phyloP scores from a whole-genome alignment of 805 yeast species.

The Grigorovia humatica region DNA sequence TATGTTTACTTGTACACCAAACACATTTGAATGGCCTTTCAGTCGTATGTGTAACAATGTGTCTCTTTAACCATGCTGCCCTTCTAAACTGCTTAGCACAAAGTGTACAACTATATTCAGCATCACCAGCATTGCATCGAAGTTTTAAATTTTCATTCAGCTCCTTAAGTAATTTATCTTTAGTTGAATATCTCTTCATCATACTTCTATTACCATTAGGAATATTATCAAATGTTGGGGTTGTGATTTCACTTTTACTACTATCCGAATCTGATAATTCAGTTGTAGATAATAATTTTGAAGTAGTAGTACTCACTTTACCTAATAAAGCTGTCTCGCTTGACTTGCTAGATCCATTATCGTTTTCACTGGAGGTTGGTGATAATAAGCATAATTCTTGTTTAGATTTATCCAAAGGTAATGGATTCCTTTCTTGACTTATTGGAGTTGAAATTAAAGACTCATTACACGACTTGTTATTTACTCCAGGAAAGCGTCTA shows the following conservation, averaged over 20 bases:
- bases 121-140: background rate
- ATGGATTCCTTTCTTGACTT: background rate
- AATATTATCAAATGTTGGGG: background rate
- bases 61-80: constrained; percentile 26
- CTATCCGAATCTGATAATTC: background rate
- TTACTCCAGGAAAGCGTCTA: too few species aligned
- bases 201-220: background rate
- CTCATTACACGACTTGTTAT: background rate
- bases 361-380: background rate
- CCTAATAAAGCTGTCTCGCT: background rate
- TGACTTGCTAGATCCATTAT: background rate
- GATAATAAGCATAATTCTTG: background rate
- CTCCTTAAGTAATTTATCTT: background rate
- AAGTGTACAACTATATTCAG: constrained; percentile 17
- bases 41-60: constrained; percentile 22
- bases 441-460: background rate
- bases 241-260: background rate
- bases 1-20: constrained; percentile 25
- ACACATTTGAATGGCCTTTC: constrained; percentile 22
- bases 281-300: background rate
- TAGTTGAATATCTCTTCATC: background rate
- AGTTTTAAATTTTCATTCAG: background rate
- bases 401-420: background rate
- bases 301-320: background rate
- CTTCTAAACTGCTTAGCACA: constrained; percentile 23